Evolutionary conservation across 148 eudicot species (phyloP), one percentile per base, ranked within the genome.

Genomic region (Diospyros lotus): DNA sequence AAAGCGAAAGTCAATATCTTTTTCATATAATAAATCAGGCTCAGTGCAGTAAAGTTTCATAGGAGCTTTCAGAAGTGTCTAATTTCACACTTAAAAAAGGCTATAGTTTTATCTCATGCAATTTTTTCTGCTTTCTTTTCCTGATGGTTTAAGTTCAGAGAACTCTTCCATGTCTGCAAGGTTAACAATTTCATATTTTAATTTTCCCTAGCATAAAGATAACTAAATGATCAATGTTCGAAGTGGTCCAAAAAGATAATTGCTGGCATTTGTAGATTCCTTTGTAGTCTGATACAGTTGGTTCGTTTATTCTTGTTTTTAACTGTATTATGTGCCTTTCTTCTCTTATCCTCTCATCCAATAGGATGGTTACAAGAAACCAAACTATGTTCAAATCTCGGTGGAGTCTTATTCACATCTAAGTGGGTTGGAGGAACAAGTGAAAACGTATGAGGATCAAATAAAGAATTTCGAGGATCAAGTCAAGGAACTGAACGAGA

Each of bases 311-410:
- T 3, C 44, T 73, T 39, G 10, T 39, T 13, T 14, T 41, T 55
- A 18, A 4, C 66, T 43, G 0, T 43, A 18, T 61, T 50, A 4
- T 50, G 18, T 54, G 18, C 67, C 41, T 68, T 80, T 39, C n/a
- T 43, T 41, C 40, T 43, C 28, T 58, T n/a, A 17, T 45, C 18
- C 10, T 18, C 9, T 71, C 74, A 67, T 70, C 67, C 8, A 52
- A 68, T 81, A 88, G 85, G 98, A 90, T 62, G 75, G 76, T 66
- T 61, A 80, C 78, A 88, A 90, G 84, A 89, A 88, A 70, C 83
- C 96, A 40, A 95, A 86, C 40, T 89, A 88, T 91, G 94, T 95
- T 66, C 99, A 95, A 82, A 89, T 93, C 71, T 91, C 99, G 6
- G 80, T 89, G 61, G 97, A 95, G 77, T 86, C 94, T 7, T 93